Evolutionary conservation across 768 basidiomycete species (phyloP).

Genomic region (Tephrocybe sp.): DNA sequence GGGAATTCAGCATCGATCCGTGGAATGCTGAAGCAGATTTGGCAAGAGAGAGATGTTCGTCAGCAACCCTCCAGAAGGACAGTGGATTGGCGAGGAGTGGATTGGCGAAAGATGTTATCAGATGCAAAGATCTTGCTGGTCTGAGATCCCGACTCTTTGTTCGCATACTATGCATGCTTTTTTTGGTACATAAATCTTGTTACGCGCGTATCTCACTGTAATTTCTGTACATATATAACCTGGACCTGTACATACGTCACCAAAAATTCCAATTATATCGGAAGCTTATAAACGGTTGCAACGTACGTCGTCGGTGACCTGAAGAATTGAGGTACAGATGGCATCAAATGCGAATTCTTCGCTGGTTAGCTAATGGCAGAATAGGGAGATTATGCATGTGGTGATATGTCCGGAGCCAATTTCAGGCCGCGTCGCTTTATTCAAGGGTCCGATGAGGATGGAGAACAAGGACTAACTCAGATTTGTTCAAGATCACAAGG

Average conservation of each 20-base stretch:
- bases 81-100: constrained; percentile 64
- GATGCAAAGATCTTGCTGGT: constrained; percentile 55
- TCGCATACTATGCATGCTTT: too few relatives aligned
- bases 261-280: constrained; percentile 15
- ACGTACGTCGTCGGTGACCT: constrained; percentile 13
- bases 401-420: constrained; percentile 27
- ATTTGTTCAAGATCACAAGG: constrained; percentile 22
- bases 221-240: not conserved
- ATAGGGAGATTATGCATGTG: constrained; percentile 11
- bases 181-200: not conserved
- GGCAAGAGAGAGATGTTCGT: constrained; percentile 38
- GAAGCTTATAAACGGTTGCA: constrained; percentile 20
- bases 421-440: constrained; percentile 34
- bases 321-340: constrained; percentile 22
- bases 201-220: not conserved
- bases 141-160: constrained; percentile 20
- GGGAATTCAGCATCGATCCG: constrained; percentile 65
- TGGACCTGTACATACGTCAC: constrained; percentile 6
- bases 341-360: constrained; percentile 13
- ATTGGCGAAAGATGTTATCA: constrained; percentile 31
- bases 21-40: constrained; percentile 53
- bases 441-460: constrained; percentile 39
- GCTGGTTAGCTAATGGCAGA: constrained; percentile 8
- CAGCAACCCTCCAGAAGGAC: constrained; percentile 17
- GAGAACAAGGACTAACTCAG: constrained; percentile 17